Evolutionary conservation across 257 asterid species (phyloP), one percentile per base, ranked within the genome.

Genomic region (Voacanga thouarsii): DNA sequence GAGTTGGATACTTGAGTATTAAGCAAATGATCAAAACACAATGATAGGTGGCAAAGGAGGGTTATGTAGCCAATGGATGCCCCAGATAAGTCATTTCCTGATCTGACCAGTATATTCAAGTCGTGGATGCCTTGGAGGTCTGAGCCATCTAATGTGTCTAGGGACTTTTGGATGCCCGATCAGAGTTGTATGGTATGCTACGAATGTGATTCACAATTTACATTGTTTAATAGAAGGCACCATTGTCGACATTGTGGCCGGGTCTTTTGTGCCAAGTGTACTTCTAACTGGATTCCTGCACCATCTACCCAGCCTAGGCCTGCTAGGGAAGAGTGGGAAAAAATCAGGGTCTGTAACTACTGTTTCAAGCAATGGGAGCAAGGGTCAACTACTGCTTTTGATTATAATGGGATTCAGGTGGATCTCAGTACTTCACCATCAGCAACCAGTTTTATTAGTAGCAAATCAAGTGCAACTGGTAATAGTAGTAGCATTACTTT

Each of bases 131-230:
- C 92, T 81, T 83, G 92, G 91, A 88, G 91, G 83, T 79, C 89
- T 39, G 95, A 89, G 83, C 95, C 96, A 63, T 85, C 92, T 75
- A 86, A 91, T 72, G 88, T 87, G 84, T 90, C 97, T 12, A 89
- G 96, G 90, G 99, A 93, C 83, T 95, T 95, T 80, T 95, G 99
- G 99, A 95, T 95, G 98, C 99, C 98, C 79, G 99, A 95, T 80
- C 84, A 89, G 85, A 95, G 97, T 76, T 95, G 99, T 89, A 87
- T 89, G 88, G 98, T 95, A 53, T 95, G 99, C 88, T 95, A 95
- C 80, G 98, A 95, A 75, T 95, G 99, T 86, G 99, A 95, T 88
- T 81, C 94, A 1, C 90, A 87, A 63, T 95, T 95, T 87, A 89
- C 93, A 7, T 87, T 91, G 85, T 86, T 93, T 74, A 93, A 95